These are phyloP conservation scores for Amanita brunnescens DNA, from an alignment of 768 basidiomycete species.

Conservation along the genomic window DNA sequence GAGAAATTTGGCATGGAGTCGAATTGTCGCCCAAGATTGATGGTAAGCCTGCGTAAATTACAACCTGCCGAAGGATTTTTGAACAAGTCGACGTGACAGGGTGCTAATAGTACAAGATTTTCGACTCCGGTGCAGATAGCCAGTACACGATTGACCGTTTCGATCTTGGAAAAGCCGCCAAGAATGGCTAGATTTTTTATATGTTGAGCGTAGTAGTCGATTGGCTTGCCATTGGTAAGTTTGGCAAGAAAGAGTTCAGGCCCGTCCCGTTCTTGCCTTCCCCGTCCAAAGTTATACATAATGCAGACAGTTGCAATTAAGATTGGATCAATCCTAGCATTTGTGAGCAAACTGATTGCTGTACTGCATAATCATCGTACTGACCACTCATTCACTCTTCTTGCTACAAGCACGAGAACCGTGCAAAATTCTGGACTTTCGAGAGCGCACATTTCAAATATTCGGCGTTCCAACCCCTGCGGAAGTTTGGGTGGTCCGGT, in stretches of 20 bases:
- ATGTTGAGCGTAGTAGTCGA: constrained; percentile 12
- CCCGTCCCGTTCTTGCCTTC: too few species aligned
- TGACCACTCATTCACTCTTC: constrained; percentile 11
- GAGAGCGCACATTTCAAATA: constrained; percentile 12
- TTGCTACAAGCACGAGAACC: constrained; percentile 10
- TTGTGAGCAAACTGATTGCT: neutral
- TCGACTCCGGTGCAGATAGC: constrained; percentile 12
- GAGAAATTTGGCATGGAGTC: constrained; percentile 2
- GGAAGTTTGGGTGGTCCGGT: constrained; percentile 1
- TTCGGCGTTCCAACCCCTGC: constrained; percentile 10
- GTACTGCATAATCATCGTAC: neutral
- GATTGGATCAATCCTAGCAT: constrained; percentile 13
- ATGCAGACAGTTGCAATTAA: constrained; percentile 10
- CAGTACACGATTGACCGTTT: too few species aligned
- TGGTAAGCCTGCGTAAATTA: constrained; percentile 7
- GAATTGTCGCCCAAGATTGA: neutral
- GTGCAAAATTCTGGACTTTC: constrained; percentile 10
- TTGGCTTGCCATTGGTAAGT: constrained; percentile 11
- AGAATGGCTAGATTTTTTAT: constrained; percentile 12
- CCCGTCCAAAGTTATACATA: constrained; percentile 1
- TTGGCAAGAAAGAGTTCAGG: constrained; percentile 8
- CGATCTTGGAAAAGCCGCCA: constrained; percentile 2
- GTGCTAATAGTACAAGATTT: constrained; percentile 10
- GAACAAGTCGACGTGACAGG: constrained; percentile 4
- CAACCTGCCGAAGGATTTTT: constrained; percentile 6